phyloP scores from a whole-genome alignment of 192 early-diverging fungal genomes.

The Dispira simplex region DNA sequence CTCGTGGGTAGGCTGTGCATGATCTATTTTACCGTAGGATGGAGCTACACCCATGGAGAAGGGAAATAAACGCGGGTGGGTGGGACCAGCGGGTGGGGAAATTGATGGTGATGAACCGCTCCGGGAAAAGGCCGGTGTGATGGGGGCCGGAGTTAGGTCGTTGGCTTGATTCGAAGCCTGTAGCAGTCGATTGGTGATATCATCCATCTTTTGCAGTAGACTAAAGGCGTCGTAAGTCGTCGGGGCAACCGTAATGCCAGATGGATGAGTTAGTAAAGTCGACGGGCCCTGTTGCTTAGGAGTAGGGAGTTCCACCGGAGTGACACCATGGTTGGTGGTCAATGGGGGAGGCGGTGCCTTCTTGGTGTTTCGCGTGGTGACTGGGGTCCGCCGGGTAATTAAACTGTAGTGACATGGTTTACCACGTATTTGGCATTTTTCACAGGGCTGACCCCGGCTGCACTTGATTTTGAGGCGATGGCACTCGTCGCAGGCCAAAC shows the following conservation, averaged over 20 bases:
- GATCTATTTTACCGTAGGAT: neutral
- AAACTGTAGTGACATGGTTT: neutral
- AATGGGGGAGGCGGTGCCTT: neutral
- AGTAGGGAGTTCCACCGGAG: neutral
- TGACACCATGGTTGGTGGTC: neutral
- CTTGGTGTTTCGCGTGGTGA: neutral
- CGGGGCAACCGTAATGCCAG: neutral
- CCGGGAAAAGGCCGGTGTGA: neutral
- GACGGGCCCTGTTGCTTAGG: neutral
- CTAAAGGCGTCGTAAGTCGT: neutral
- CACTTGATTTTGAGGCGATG: slow-evolving; percentile 1
- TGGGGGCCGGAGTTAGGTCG: neutral
- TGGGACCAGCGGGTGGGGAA: neutral
- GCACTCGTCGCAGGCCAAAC: neutral
- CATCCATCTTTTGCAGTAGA: neutral
- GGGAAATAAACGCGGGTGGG: neutral
- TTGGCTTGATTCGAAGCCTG: neutral
- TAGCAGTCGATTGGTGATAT: neutral
- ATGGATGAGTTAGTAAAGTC: neutral
- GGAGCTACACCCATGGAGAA: neutral
- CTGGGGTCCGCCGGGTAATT: neutral
- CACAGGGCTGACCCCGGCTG: neutral
- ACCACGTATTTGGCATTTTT: neutral
- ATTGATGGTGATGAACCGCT: neutral
- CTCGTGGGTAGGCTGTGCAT: neutral